phyloP scores from a whole-genome alignment of 306 rosid genomes.

The Crotalaria pallida region DNA sequence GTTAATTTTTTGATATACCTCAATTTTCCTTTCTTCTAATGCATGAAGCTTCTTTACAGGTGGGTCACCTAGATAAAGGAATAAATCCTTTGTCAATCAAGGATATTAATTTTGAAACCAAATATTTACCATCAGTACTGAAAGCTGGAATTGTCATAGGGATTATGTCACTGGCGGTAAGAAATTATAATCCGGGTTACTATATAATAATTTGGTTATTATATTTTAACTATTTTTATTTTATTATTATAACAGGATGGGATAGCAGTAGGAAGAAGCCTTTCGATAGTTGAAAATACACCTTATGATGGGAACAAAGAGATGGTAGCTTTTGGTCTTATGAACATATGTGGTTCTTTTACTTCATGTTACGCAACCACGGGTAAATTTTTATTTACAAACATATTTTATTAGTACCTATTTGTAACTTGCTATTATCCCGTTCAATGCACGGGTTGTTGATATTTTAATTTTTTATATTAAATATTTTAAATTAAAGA shows the following conservation, averaged over 20 bases:
- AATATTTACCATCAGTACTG: constrained; percentile 37
- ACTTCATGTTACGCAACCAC: constrained; percentile 87
- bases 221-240: not conserved
- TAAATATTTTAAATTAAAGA: no score
- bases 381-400: constrained; percentile 34
- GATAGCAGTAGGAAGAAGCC: constrained; percentile 89
- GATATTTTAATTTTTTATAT: no score
- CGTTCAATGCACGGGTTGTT: no score
- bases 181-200: not conserved
- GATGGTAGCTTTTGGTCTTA: constrained; percentile 82
- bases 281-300: constrained; percentile 53
- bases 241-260: constrained; percentile 59
- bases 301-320: constrained; percentile 92
- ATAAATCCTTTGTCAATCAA: constrained; percentile 61
- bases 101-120: constrained; percentile 37
- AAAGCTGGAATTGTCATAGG: constrained; percentile 58
- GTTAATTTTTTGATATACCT: not conserved
- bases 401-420: no score
- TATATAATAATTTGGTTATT: not conserved
- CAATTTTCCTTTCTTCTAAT: not conserved
- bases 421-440: no score
- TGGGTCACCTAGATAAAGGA: constrained; percentile 72
- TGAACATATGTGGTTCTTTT: constrained; percentile 77
- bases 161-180: constrained; percentile 74
- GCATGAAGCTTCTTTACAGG: constrained; percentile 29